These are phyloP conservation scores for Phytophthora brassicae DNA, from an alignment of 352 stramenopile genomes.

Conservation along the genomic window DNA sequence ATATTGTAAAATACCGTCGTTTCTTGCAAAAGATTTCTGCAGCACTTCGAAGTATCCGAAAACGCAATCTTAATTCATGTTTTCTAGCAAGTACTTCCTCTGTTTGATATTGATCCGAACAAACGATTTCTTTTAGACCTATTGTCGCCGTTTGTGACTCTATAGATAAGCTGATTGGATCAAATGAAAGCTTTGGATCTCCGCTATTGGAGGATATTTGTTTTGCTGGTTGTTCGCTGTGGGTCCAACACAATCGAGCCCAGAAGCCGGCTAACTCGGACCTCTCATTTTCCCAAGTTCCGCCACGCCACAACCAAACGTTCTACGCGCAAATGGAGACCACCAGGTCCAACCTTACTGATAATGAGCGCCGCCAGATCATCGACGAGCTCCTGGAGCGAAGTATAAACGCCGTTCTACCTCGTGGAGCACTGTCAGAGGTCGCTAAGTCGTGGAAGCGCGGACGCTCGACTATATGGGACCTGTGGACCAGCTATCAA, in stretches of 20 bases:
- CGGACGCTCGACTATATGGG: background rate
- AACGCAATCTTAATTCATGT: too few relatives aligned
- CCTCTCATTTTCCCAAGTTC: background rate
- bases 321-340: background rate
- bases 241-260: background rate
- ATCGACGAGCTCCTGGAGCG: background rate
- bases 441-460: background rate
- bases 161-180: too few relatives aligned
- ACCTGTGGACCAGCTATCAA: background rate
- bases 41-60: too few relatives aligned
- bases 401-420: too few relatives aligned
- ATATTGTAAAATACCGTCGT: too few relatives aligned
- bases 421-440: background rate
- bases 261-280: background rate
- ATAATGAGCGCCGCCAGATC: background rate
- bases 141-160: too few relatives aligned
- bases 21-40: too few relatives aligned
- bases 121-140: too few relatives aligned
- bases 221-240: background rate
- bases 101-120: too few relatives aligned
- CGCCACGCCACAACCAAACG: background rate
- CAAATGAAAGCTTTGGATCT: background rate
- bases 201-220: background rate
- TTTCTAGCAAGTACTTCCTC: too few relatives aligned
- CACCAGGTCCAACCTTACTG: background rate